These are phyloP conservation scores for Noccaea bulbosa DNA, from an alignment of 345 rosid species.

Conservation along the genomic window DNA sequence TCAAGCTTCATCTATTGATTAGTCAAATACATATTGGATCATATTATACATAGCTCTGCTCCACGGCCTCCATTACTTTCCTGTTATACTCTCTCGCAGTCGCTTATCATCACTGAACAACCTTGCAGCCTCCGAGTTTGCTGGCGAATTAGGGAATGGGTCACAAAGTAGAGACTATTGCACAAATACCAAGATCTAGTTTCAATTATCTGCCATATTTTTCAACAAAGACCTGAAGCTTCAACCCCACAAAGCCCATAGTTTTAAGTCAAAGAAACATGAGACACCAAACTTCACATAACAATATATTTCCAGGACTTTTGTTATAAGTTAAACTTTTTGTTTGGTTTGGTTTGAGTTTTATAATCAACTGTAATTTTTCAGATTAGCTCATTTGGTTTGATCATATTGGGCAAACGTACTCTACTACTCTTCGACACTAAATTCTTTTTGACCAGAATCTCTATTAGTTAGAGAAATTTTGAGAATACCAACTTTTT, in stretches of 20 bases:
- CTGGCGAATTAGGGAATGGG: slow-evolving; percentile 73
- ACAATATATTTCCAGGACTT: too few species aligned
- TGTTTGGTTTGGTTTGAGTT: too few species aligned
- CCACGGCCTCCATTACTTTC: slow-evolving; percentile 64
- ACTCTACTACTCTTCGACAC: too few species aligned
- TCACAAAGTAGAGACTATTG: slow-evolving; percentile 65
- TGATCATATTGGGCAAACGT: too few species aligned
- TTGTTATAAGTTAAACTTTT: too few species aligned
- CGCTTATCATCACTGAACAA: slow-evolving; percentile 64
- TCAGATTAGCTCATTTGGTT: too few species aligned
- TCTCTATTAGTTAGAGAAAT: too few species aligned
- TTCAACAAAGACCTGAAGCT: neutral
- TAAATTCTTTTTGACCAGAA: too few species aligned
- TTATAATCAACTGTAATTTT: too few species aligned
- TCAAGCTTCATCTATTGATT: slow-evolving; percentile 6
- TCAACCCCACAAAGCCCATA: neutral
- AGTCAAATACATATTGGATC: slow-evolving; percentile 11
- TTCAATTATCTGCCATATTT: neutral
- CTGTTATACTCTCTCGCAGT: slow-evolving; percentile 71
- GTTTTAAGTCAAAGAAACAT: slow-evolving; percentile 7
- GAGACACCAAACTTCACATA: neutral
- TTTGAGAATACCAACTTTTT: too few species aligned
- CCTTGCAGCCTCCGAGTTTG: slow-evolving; percentile 74
- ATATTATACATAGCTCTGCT: slow-evolving; percentile 53
- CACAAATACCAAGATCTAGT: neutral